Conservation (phyloP, 768 basidiomycete species). For the Piloderma croceum region DNA sequence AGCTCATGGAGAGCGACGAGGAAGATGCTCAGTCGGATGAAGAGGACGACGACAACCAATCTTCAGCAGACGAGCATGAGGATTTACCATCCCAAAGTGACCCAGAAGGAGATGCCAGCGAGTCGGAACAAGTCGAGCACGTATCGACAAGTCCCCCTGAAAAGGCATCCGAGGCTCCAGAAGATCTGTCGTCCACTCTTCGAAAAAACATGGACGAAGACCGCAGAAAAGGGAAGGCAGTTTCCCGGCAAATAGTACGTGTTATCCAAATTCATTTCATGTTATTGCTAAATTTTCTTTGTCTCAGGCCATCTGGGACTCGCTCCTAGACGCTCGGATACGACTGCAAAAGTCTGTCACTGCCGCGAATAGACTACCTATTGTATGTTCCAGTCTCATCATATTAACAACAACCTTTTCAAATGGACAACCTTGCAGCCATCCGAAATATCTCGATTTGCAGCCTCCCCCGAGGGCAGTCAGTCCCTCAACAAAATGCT, state of each 20-base stretch:
- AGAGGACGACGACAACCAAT: conserved; percentile 14
- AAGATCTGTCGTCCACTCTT: conserved; percentile 48
- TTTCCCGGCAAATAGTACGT: conserved; percentile 78
- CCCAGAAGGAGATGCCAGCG: conserved; percentile 1
- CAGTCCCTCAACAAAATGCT: conserved; percentile 48
- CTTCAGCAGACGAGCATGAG: conserved; percentile 15
- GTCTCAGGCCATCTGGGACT: conserved; percentile 75
- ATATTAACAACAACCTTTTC: conserved; percentile 25
- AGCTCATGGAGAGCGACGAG: conserved; percentile 41
- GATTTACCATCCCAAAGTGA: conserved; percentile 14
- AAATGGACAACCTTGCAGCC: conserved; percentile 28
- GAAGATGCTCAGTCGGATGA: conserved; percentile 14
- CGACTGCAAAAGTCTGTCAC: conserved; percentile 76
- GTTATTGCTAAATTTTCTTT: conserved; percentile 7
- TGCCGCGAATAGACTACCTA: conserved; percentile 61
- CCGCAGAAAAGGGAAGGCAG: conserved; percentile 75
- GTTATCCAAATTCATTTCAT: neutral
- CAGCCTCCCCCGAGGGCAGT: conserved; percentile 32
- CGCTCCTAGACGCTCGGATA: conserved; percentile 85
- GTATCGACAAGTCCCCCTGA: neutral
- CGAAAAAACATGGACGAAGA: conserved; percentile 63
- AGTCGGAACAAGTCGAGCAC: neutral
- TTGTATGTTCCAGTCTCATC: conserved; percentile 35
- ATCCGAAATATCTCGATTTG: conserved; percentile 25
- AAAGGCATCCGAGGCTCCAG: conserved; percentile 16